Conservation (phyloP, 306 rosid genomes). For the Ormosia semicastrata region DNA sequence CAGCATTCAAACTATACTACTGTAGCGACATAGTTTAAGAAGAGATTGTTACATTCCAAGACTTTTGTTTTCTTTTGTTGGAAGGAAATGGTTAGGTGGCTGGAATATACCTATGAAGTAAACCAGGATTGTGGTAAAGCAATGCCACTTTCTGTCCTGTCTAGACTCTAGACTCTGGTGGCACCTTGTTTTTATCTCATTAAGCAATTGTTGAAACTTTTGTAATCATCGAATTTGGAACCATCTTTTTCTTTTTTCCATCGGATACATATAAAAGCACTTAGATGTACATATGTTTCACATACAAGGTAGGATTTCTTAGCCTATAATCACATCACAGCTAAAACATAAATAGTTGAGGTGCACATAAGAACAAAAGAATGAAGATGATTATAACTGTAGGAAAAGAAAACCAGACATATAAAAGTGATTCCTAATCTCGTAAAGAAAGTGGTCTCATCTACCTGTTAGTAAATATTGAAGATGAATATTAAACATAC, state of each 20-base stretch:
- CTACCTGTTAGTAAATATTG: not conserved
- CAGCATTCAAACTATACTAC: not conserved
- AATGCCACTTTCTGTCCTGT: not conserved
- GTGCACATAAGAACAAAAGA: too few relatives aligned
- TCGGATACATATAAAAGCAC: too few relatives aligned
- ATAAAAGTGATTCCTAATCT: too few relatives aligned
- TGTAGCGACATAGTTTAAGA: not conserved
- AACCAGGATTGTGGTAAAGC: not conserved
- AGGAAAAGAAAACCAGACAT: too few relatives aligned
- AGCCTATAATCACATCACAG: not conserved
- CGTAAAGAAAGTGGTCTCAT: too few relatives aligned
- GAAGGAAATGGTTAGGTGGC: not conserved
- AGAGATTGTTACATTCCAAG: not conserved
- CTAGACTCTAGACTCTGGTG: not conserved
- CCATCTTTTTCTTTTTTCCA: too few relatives aligned
- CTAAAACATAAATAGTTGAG: too few relatives aligned
- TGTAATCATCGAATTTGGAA: not conserved
- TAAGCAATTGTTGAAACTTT: not conserved
- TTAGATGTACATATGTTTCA: not conserved
- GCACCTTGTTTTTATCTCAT: not conserved
- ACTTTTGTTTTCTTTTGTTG: not conserved
- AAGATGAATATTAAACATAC: conserved; percentile 21
- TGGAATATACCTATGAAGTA: not conserved
- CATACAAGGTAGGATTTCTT: not conserved
- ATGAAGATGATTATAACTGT: too few relatives aligned